Conservation (phyloP, 2,329 filamentous ascomycete genomes). For the Cercospora sp. region DNA sequence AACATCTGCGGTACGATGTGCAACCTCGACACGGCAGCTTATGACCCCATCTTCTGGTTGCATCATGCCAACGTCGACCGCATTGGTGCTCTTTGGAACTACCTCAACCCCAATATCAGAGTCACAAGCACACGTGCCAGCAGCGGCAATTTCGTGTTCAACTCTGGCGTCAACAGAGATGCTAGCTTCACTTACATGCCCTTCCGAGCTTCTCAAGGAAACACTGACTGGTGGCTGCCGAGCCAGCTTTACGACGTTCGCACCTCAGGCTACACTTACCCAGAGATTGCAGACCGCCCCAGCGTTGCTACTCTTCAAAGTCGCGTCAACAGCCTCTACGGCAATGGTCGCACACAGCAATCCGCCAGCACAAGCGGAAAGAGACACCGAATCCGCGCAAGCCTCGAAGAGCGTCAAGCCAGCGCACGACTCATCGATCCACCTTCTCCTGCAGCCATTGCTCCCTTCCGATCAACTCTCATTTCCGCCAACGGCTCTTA, state of each 20-base stretch:
- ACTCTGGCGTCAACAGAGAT: conserved; percentile 25
- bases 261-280: conserved; percentile 24
- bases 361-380: conserved; percentile 12
- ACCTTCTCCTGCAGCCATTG: conserved; percentile 6
- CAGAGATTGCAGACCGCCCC: conserved; percentile 10
- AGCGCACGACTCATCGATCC: not conserved
- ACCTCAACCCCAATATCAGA: conserved; percentile 32
- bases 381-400: not conserved
- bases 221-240: conserved; percentile 68
- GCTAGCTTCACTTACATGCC: conserved; percentile 51
- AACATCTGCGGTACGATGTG: conserved; percentile 35
- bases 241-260: conserved; percentile 53
- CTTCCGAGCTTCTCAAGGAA: conserved; percentile 57
- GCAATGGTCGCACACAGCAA: conserved; percentile 10
- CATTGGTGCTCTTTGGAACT: conserved; percentile 40
- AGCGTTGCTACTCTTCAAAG: conserved; percentile 3
- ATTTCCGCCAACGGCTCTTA: conserved; percentile 16
- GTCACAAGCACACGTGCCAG: conserved; percentile 17
- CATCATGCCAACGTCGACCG: conserved; percentile 42
- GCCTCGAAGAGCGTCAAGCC: conserved; percentile 10
- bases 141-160: conserved; percentile 17
- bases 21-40: conserved; percentile 34
- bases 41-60: conserved; percentile 40
- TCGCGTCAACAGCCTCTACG: conserved; percentile 12
- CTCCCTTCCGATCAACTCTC: conserved; percentile 11